Conservation (phyloP, 495 filamentous ascomycete genomes). For the Penicillium psychrofluorescens region DNA sequence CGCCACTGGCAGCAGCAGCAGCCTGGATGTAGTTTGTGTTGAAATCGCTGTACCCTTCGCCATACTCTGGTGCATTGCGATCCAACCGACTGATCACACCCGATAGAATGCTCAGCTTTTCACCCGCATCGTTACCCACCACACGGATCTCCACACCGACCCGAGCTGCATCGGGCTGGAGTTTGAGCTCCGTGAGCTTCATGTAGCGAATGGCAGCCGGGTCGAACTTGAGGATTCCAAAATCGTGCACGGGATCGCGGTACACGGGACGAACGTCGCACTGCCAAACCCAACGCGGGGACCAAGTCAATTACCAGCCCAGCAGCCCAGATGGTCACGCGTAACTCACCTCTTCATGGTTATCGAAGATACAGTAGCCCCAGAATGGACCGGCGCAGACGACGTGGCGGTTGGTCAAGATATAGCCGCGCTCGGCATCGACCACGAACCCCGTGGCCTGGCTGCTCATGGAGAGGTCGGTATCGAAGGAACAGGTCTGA, state of each 20-base stretch:
- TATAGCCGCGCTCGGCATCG: slow-evolving; percentile 88
- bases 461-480: slow-evolving; percentile 83
- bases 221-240: slow-evolving; percentile 93
- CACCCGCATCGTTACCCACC: slow-evolving; percentile 96
- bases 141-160: slow-evolving; percentile 93
- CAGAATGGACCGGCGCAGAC: slow-evolving; percentile 96
- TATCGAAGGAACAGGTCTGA: slow-evolving; percentile 97
- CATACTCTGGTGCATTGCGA: slow-evolving; percentile 95
- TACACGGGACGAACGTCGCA: slow-evolving; percentile 98
- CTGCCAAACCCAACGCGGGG: slow-evolving; percentile 27
- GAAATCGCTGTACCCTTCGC: slow-evolving; percentile 97
- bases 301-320: no score
- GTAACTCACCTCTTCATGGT: slow-evolving; percentile 72
- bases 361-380: slow-evolving; percentile 96
- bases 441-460: slow-evolving; percentile 98
- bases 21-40: slow-evolving; percentile 99
- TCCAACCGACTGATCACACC: slow-evolving; percentile 95
- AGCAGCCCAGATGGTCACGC: no score
- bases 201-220: slow-evolving; percentile 95
- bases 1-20: slow-evolving; percentile 90
- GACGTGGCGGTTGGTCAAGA: slow-evolving; percentile 87
- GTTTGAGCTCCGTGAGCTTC: slow-evolving; percentile 68
- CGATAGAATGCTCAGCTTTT: slow-evolving; percentile 96
- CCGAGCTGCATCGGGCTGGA: slow-evolving; percentile 82
- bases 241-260: slow-evolving; percentile 96